These are phyloP conservation scores for Microdochium bolleyi DNA, from an alignment of 2,329 filamentous ascomycete species.

Conservation along the genomic window DNA sequence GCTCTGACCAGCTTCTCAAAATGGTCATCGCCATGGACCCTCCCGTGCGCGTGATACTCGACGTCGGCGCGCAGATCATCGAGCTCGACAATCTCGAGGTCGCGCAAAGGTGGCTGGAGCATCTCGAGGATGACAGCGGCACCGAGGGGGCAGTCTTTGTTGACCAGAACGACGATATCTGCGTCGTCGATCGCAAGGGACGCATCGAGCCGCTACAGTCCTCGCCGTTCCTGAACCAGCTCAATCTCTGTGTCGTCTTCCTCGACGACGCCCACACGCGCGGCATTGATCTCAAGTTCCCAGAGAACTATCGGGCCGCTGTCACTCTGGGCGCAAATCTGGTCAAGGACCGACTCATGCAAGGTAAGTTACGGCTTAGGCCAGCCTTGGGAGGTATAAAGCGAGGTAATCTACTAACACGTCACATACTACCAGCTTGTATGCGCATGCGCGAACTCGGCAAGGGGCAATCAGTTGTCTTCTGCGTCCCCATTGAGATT, in stretches of 20 bases:
- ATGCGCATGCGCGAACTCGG: constrained; percentile 68
- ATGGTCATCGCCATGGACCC: constrained; percentile 29
- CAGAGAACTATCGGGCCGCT: constrained; percentile 48
- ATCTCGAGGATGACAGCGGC: constrained; percentile 2
- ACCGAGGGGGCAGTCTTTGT: constrained; percentile 49
- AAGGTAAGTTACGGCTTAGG: constrained; percentile 38
- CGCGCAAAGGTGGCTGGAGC: constrained; percentile 43
- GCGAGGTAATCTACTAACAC: constrained; percentile 4
- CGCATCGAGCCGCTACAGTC: constrained; percentile 39
- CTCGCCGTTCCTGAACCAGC: constrained; percentile 48
- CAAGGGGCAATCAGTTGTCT: constrained; percentile 55
- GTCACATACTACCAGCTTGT: constrained; percentile 36
- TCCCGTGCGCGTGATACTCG: constrained; percentile 51
- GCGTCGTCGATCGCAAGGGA: constrained; percentile 40
- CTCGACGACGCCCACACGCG: constrained; percentile 64
- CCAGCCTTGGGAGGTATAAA: not conserved
- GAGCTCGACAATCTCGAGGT: constrained; percentile 52
- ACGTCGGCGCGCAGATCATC: constrained; percentile 64
- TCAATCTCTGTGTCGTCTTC: constrained; percentile 56
- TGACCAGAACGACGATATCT: constrained; percentile 43
- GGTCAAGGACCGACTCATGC: constrained; percentile 61
- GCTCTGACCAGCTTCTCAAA: constrained; percentile 34
- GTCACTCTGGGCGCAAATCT: constrained; percentile 59
- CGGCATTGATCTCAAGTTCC: constrained; percentile 61
- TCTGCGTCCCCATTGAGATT: constrained; percentile 53